These are phyloP conservation scores for Oxytropis ochrocephala DNA, from an alignment of 306 rosid genomes.

Conservation along the genomic window DNA sequence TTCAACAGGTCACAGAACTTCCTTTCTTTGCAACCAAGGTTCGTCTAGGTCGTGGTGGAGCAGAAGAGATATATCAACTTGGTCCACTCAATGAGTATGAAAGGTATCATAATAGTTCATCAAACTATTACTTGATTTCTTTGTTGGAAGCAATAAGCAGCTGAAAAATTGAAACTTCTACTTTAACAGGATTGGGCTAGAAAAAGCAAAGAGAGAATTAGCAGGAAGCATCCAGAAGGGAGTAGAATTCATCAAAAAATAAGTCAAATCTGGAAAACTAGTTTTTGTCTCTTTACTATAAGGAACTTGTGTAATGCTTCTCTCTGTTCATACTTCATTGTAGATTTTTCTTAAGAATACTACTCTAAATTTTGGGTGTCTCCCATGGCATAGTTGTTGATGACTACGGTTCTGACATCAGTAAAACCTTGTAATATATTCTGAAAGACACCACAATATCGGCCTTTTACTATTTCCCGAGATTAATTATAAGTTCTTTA, in stretches of 20 bases:
- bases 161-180: not conserved
- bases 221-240: constrained; percentile 66
- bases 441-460: not conserved
- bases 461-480: not conserved
- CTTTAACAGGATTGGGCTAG: constrained; percentile 49
- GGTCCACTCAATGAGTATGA: constrained; percentile 86
- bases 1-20: constrained; percentile 76
- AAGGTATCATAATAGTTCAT: constrained; percentile 38
- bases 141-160: not conserved
- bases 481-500: not conserved
- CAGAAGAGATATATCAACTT: constrained; percentile 62
- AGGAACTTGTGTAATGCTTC: constrained; percentile 12
- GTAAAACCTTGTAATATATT: constrained; percentile 3
- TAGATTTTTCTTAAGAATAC: not conserved
- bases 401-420: constrained; percentile 11
- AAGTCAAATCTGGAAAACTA: not conserved
- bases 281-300: constrained; percentile 4
- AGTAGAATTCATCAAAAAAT: constrained; percentile 44
- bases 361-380: constrained; percentile 13
- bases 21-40: constrained; percentile 89
- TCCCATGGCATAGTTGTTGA: constrained; percentile 4
- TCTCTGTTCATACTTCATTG: constrained; percentile 12
- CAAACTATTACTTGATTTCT: not conserved
- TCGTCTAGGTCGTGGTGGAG: constrained; percentile 78
- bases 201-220: constrained; percentile 64